phyloP scores from a whole-genome alignment of 129 eudicot species.

The Tagetes patula region DNA sequence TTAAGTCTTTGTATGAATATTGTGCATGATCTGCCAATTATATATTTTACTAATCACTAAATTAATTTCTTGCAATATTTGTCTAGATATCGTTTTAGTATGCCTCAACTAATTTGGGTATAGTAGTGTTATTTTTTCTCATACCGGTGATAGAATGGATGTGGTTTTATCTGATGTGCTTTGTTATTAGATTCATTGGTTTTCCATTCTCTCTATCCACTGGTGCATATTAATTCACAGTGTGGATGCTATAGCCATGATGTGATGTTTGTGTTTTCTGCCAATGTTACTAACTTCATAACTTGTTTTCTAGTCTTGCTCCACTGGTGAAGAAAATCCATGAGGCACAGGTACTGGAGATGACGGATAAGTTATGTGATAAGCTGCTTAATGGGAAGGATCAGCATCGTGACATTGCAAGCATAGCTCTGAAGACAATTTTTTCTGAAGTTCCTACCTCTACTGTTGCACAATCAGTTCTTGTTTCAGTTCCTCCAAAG shows the following conservation, averaged over 20 bases:
- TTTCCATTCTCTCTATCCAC: neutral
- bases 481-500: conserved; percentile 82
- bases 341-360: conserved; percentile 73
- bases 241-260: neutral
- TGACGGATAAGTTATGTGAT: conserved; percentile 82
- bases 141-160: neutral
- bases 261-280: neutral
- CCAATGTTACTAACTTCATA: conserved; percentile 20
- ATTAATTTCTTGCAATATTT: neutral
- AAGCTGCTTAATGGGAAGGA: conserved; percentile 91
- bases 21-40: neutral
- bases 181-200: neutral
- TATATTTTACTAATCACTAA: neutral
- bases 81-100: conserved; percentile 1
- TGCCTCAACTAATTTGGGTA: conserved; percentile 2
- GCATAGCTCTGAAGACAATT: conserved; percentile 97
- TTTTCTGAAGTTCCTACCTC: conserved; percentile 79
- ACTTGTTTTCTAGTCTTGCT: conserved; percentile 60
- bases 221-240: neutral
- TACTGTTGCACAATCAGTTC: conserved; percentile 68
- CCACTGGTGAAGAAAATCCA: conserved; percentile 89
- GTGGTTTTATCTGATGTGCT: neutral
- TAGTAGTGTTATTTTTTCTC: neutral
- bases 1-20: neutral
- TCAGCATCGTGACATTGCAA: conserved; percentile 91